phyloP scores from a whole-genome alignment of 2,329 filamentous ascomycete genomes.

The Aspergillus ochraceoroseus region DNA sequence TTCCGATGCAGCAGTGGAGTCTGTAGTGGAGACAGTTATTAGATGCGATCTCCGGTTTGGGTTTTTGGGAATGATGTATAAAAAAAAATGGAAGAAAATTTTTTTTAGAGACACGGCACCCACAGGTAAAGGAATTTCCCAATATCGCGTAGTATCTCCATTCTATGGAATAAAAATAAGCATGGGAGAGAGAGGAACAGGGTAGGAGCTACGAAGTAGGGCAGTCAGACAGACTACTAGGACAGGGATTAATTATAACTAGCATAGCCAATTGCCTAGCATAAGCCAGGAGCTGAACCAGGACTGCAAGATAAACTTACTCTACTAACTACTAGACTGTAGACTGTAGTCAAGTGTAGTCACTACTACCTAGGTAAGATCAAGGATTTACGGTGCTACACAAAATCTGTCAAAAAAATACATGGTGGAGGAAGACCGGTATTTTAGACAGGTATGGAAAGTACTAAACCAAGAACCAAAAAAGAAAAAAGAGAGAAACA shows the following conservation, averaged over 20 bases:
- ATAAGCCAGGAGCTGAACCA: slow-evolving; percentile 20
- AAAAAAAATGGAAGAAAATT: slow-evolving; percentile 16
- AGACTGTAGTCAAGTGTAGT: too few relatives aligned
- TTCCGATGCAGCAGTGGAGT: slow-evolving; percentile 31
- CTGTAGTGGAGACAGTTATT: slow-evolving; percentile 30
- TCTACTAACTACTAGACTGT: slow-evolving; percentile 2
- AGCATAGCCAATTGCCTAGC: slow-evolving; percentile 11
- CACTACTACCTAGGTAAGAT: too few relatives aligned
- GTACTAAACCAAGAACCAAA: slow-evolving; percentile 2
- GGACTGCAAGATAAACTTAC: too few relatives aligned
- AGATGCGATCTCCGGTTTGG: slow-evolving; percentile 32
- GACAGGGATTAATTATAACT: slow-evolving; percentile 7
- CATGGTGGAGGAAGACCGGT: slow-evolving; percentile 6
- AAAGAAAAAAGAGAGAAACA: slow-evolving; percentile 7
- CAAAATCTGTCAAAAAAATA: slow-evolving; percentile 19
- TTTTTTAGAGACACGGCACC: slow-evolving; percentile 15
- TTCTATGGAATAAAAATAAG: too few relatives aligned
- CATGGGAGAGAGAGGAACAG: too few relatives aligned
- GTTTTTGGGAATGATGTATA: slow-evolving; percentile 21
- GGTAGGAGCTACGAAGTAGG: too few relatives aligned
- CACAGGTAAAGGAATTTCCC: slow-evolving; percentile 10
- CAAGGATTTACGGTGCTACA: too few relatives aligned
- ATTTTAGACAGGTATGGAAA: slow-evolving; percentile 3
- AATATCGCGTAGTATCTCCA: too few relatives aligned
- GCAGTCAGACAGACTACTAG: too few relatives aligned